Conservation (phyloP, 129 eudicot species). For the Chrysanthemum makinoi region DNA sequence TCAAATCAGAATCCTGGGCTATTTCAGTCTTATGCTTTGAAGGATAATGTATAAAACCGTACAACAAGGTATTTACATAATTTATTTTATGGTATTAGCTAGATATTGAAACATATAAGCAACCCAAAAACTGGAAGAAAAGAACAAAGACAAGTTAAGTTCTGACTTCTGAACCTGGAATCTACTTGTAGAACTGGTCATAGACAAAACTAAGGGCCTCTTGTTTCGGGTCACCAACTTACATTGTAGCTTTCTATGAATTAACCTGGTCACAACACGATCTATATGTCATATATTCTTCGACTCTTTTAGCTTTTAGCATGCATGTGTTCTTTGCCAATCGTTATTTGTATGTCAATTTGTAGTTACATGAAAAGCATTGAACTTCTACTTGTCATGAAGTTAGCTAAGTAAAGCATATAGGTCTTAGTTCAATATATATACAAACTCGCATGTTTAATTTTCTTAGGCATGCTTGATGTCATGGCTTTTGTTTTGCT, state of each 20-base stretch:
- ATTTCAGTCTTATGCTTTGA: no score
- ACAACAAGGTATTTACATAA: constrained; percentile 19
- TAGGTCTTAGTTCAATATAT: no score
- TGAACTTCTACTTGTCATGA: no score
- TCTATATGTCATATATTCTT: neutral
- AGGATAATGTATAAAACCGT: constrained; percentile 28
- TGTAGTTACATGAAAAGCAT: no score
- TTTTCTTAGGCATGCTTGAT: no score
- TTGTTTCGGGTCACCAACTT: constrained; percentile 24
- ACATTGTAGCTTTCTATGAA: constrained; percentile 5
- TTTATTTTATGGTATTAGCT: constrained; percentile 16
- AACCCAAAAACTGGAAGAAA: neutral
- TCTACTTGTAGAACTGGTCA: constrained; percentile 20
- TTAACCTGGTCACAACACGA: constrained; percentile 1
- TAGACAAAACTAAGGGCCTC: constrained; percentile 24
- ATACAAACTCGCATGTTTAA: no score
- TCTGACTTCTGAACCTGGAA: constrained; percentile 20
- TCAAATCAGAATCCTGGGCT: no score
- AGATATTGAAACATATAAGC: constrained; percentile 18
- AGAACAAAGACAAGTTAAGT: neutral
- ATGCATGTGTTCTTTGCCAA: neutral
- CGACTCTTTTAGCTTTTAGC: neutral
- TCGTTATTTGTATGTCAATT: neutral
- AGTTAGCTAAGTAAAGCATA: no score
- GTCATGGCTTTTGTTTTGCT: no score